Conservation (phyloP, 805 yeast genomes). For the Cyberlindnera mycetangii region DNA sequence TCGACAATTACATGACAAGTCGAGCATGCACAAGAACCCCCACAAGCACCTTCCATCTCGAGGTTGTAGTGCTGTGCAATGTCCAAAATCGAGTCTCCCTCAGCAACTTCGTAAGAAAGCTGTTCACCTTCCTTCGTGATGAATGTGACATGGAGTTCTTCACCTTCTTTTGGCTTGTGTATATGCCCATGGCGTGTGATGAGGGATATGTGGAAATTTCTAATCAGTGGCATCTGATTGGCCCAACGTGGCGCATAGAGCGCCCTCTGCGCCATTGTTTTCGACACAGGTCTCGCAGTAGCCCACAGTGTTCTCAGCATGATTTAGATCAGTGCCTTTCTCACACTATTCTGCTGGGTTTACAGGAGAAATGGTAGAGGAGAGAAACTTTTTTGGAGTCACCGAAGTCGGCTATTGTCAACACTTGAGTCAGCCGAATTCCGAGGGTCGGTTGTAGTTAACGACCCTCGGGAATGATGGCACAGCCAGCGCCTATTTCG, state of each 20-base stretch:
- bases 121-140: constrained; percentile 91
- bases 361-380: not conserved
- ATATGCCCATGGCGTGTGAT: constrained; percentile 70
- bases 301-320: constrained; percentile 12
- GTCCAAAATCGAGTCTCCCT: constrained; percentile 88
- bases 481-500: too few relatives aligned
- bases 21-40: constrained; percentile 98
- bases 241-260: not conserved
- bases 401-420: not conserved
- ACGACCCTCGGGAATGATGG: too few relatives aligned
- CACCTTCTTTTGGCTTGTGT: constrained; percentile 89
- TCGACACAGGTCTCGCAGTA: constrained; percentile 1
- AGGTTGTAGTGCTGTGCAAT: constrained; percentile 91
- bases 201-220: constrained; percentile 30
- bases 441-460: too few relatives aligned
- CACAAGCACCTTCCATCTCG: constrained; percentile 98
- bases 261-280: not conserved
- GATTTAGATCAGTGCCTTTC: not conserved
- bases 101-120: constrained; percentile 78
- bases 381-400: not conserved
- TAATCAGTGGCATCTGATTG: constrained; percentile 22
- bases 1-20: constrained; percentile 97
- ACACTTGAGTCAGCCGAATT: not conserved
- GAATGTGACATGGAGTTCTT: constrained; percentile 83
- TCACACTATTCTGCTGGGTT: not conserved